A percentile compares a stretch with the other conserved stretches of the same genome.
These are phyloP conservation scores for Fusarium haematococcum DNA, from an alignment of 2,329 filamentous ascomycete species.

Conservation along the genomic window DNA sequence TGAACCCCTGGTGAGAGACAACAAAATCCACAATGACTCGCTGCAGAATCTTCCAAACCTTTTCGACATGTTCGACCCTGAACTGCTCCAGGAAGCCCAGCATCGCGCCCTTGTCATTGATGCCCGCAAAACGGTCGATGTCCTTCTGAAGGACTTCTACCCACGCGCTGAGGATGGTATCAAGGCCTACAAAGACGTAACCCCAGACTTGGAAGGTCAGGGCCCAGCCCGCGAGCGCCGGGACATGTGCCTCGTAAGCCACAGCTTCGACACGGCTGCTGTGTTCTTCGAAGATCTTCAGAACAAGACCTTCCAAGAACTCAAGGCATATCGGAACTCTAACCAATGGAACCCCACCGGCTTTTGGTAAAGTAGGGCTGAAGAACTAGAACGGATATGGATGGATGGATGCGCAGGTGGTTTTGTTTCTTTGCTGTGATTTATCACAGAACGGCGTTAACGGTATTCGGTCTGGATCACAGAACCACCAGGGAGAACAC, in stretches of 20 bases:
- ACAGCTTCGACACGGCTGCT: not conserved
- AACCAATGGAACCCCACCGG: not conserved
- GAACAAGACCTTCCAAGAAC: not conserved
- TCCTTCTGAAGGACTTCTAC: conserved; percentile 12
- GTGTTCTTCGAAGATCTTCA: not conserved
- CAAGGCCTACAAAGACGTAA: not conserved
- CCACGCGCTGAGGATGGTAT: not conserved
- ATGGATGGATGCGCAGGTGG: not conserved
- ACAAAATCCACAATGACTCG: conserved; percentile 46
- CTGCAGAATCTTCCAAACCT: conserved; percentile 44
- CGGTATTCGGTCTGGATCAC: not conserved
- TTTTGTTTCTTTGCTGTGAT: not conserved
- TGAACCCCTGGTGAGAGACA: conserved; percentile 38
- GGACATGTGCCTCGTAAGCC: not conserved
- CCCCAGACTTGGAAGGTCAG: conserved; percentile 21
- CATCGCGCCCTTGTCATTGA: conserved; percentile 35
- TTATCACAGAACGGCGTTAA: not conserved
- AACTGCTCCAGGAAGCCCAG: not conserved
- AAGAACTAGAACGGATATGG: not conserved
- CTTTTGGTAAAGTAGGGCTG: not conserved
- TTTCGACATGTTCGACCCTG: not conserved
- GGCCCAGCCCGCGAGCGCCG: not conserved
- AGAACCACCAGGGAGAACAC: not conserved
- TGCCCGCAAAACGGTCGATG: conserved; percentile 19
- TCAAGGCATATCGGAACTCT: not conserved